Percentiles rank a stretch among this genome's conserved stretches.
phyloP scores from a whole-genome alignment of 2,329 filamentous ascomycete genomes.

The Sordariomycetes sp. region DNA sequence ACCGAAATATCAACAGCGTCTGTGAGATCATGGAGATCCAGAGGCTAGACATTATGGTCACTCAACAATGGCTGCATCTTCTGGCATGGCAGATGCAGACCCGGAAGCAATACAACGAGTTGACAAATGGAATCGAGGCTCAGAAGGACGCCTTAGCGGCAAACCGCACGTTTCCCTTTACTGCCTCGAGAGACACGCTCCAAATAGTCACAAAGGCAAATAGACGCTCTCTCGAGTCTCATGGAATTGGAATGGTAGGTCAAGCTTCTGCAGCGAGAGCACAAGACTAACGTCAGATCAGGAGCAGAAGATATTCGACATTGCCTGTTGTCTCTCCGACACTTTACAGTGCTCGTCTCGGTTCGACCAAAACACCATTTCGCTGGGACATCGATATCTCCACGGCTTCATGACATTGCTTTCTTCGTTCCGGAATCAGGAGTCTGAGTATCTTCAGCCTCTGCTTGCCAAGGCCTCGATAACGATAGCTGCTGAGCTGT shows the following conservation, averaged over 20 bases:
- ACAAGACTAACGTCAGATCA: slow-evolving; percentile 1
- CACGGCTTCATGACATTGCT: slow-evolving; percentile 11
- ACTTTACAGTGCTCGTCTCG: slow-evolving; percentile 5
- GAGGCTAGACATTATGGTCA: slow-evolving; percentile 10
- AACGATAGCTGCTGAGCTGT: slow-evolving; percentile 24
- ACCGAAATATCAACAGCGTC: neutral
- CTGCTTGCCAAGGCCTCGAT: slow-evolving; percentile 4
- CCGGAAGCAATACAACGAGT: neutral
- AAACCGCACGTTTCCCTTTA: slow-evolving; percentile 3
- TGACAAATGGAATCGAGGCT: neutral
- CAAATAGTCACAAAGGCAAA: slow-evolving; percentile 7
- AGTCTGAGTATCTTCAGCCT: slow-evolving; percentile 10
- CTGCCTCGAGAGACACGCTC: slow-evolving; percentile 8
- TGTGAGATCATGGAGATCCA: slow-evolving; percentile 11
- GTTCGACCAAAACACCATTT: slow-evolving; percentile 4
- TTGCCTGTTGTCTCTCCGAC: slow-evolving; percentile 12
- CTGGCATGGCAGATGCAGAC: slow-evolving; percentile 10
- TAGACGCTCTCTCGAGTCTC: slow-evolving; percentile 7
- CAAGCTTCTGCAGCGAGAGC: too few species aligned
- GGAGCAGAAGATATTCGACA: slow-evolving; percentile 12
- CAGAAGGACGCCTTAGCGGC: neutral
- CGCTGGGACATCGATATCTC: slow-evolving; percentile 3
- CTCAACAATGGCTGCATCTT: slow-evolving; percentile 11
- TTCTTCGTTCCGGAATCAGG: slow-evolving; percentile 10
- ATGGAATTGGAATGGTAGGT: slow-evolving; percentile 13